Evolutionary conservation across 164 flowering plant species (phyloP).

Genomic region (grape (Vitis vinifera)): ASM3070453v1 NC_081816.1:6000001-6000500

Average conservation of each 20-base stretch:
- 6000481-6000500: conserved; percentile 24
- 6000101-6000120: too few species aligned
- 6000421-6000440: conserved; percentile 17
- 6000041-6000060: too few species aligned
- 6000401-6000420: conserved; percentile 28
- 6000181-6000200: neutral
- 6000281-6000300: conserved; percentile 19
- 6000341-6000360: conserved; percentile 28
- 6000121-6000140: too few species aligned
- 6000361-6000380: conserved; percentile 34
- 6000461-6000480: conserved; percentile 20
- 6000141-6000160: neutral
- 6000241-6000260: conserved; percentile 3
- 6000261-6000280: conserved; percentile 43
- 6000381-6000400: conserved; percentile 19
- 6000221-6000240: neutral
- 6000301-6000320: conserved; percentile 21
- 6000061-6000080: too few species aligned
- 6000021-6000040: too few species aligned
- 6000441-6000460: conserved; percentile 10
- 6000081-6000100: too few species aligned
- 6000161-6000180: neutral
- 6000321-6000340: conserved; percentile 23
- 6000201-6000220: neutral
- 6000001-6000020: too few species aligned